Evolutionary conservation across 768 basidiomycete genomes (phyloP).

Genomic region (Mycena capillaripes): DNA sequence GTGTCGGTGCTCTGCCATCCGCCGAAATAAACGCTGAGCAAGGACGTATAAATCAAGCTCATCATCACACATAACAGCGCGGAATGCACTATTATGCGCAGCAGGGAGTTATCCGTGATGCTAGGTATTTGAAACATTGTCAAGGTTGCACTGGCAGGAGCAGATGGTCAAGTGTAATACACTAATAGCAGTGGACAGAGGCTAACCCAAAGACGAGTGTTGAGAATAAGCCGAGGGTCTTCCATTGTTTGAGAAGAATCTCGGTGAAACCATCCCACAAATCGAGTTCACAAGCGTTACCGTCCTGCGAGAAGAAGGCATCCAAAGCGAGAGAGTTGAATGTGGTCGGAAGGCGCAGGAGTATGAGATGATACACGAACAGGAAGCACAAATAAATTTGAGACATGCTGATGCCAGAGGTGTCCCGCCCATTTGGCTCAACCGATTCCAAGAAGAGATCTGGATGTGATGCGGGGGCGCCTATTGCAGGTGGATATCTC

Average conservation of each 20-base stretch:
- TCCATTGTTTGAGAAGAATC: constrained; percentile 24
- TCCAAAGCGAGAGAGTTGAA: constrained; percentile 13
- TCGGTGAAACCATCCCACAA: constrained; percentile 16
- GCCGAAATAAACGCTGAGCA: constrained; percentile 21
- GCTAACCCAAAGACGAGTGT: constrained; percentile 25
- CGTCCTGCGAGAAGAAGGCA: neutral
- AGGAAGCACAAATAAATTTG: neutral
- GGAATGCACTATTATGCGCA: neutral
- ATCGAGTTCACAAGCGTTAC: neutral
- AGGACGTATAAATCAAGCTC: constrained; percentile 13
- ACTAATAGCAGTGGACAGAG: neutral
- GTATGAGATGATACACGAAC: constrained; percentile 12
- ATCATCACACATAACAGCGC: constrained; percentile 17
- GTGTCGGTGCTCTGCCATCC: neutral
- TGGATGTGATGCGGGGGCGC: neutral
- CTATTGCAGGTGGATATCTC: neutral
- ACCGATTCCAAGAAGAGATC: neutral
- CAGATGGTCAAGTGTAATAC: neutral
- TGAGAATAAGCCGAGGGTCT: constrained; percentile 21
- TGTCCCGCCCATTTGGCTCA: neutral
- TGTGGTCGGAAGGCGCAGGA: constrained; percentile 22
- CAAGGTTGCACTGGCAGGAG: constrained; percentile 13
- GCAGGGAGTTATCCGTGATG: neutral
- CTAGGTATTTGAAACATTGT: constrained; percentile 27
- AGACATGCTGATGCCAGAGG: neutral